Evolutionary conservation across 352 stramenopile species (phyloP).

Genomic region (Nothophytophthora sp.): DNA sequence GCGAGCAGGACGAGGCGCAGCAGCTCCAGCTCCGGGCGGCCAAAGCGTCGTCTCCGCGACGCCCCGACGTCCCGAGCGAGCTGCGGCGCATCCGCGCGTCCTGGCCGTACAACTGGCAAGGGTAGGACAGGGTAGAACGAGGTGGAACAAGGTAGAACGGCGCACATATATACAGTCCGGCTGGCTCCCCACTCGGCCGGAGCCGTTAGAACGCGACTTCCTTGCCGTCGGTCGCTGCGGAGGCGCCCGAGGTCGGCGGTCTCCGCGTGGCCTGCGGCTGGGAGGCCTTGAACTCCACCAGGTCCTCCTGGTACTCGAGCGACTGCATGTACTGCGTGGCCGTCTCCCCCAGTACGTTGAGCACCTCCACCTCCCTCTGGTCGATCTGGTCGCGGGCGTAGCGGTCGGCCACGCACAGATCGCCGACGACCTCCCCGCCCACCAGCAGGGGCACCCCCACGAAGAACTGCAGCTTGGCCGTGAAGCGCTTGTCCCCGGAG

Average conservation of each 20-base stretch:
- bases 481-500: constrained; percentile 82
- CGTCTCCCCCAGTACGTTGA: constrained; percentile 87
- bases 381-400: constrained; percentile 82
- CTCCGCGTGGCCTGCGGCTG: constrained; percentile 23
- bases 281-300: constrained; percentile 73
- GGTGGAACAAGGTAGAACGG: constrained; percentile 8
- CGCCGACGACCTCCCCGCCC: constrained; percentile 83
- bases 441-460: constrained; percentile 85
- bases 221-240: constrained; percentile 52
- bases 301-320: constrained; percentile 75
- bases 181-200: constrained; percentile 5
- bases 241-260: constrained; percentile 20
- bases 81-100: constrained; percentile 63
- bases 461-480: constrained; percentile 88
- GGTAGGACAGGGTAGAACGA: constrained; percentile 18
- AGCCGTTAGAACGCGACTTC: constrained; percentile 80
- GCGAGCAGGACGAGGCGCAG: constrained; percentile 27
- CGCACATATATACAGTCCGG: constrained; percentile 30
- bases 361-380: constrained; percentile 83
- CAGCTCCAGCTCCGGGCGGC: constrained; percentile 5
- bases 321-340: constrained; percentile 90
- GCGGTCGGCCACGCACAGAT: constrained; percentile 83
- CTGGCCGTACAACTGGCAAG: constrained; percentile 67
- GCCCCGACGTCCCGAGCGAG: constrained; percentile 37
- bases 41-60: background rate